A percentile compares a stretch with the other conserved stretches of the same genome.
Evolutionary conservation across 441 rosid genomes (phyloP).

Genomic region (Manihot esculenta): DNA sequence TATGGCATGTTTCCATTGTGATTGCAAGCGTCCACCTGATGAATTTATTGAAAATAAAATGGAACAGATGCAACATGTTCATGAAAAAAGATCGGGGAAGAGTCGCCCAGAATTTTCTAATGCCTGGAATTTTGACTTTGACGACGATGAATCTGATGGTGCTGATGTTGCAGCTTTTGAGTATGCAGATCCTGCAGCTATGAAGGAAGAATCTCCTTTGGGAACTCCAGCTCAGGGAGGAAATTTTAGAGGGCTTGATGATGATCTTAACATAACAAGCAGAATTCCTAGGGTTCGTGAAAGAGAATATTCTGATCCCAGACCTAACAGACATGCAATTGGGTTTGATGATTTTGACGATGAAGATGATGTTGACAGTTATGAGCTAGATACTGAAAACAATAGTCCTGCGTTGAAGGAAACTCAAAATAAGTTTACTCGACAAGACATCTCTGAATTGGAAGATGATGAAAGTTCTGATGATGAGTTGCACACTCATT

Average conservation of each 20-base stretch:
- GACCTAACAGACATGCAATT: constrained; percentile 37
- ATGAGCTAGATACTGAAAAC: constrained; percentile 62
- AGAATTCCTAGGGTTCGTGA: constrained; percentile 31
- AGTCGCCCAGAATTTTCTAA: constrained; percentile 62
- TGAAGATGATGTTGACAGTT: constrained; percentile 86
- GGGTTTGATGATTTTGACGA: constrained; percentile 91
- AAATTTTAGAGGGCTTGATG: constrained; percentile 44
- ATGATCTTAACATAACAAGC: constrained; percentile 32
- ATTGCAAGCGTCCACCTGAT: constrained; percentile 92
- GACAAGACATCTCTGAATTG: constrained; percentile 40
- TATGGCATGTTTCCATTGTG: constrained; percentile 87
- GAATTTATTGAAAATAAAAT: constrained; percentile 56
- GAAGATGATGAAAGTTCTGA: constrained; percentile 35
- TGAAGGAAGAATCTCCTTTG: constrained; percentile 30
- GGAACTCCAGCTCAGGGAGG: constrained; percentile 29
- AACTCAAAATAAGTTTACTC: constrained; percentile 41
- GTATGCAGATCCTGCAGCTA: constrained; percentile 65
- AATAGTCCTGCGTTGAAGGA: constrained; percentile 34
- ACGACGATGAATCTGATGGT: constrained; percentile 95
- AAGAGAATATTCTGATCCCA: constrained; percentile 44
- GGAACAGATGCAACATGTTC: constrained; percentile 49
- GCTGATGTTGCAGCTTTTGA: constrained; percentile 95
- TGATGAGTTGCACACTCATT: constrained; percentile 23
- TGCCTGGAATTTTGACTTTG: constrained; percentile 97
- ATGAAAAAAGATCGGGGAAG: constrained; percentile 42